Base-by-base conservation (phyloP, 495 filamentous ascomycete species). In the Lophium mytilinum region DNA sequence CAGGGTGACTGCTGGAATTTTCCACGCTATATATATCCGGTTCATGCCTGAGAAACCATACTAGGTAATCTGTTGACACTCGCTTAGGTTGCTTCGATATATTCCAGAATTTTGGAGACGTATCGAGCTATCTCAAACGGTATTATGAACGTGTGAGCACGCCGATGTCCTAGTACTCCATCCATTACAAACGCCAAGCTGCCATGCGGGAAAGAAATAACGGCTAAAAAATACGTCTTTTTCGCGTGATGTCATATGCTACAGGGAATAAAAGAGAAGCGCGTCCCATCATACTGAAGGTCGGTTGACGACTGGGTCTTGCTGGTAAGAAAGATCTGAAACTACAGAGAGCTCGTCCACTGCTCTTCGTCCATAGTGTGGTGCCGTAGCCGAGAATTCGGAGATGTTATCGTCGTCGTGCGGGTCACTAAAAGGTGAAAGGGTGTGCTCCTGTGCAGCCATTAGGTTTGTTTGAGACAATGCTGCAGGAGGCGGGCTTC, bases 271-370 rank as follows among this genome's bases (percentile, higher is more conserved):
- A 30, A 49, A 50, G 17, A 40, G 9, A 30, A 35, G 17, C 12
- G 17, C 17, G 19, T 10, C 9, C 3, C 52, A 14, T 57, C 40
- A 64, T 10, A 60, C 57, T 3, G 34, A 37, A 18, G 61, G 39
- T 34, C 57, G 39, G 11, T 9, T n/a, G 8, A 57, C 52, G n/a
- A 55, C 52, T n/a, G 57, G 61, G 19, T 64, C 57, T 7, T 60
- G 34, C 45, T 64, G 61, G 39, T 64, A 60, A 14, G 61, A 64
- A 12, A 64, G 9, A 37, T 62, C 62, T 14, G 58, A 61, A 30
- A 65, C 58, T 1, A 52, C 58, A 9, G 54, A 58, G 30, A 65
- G 24, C 0, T 36, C 35, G 19, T 65, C 62, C 5, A 40, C 24
- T 14, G 49, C 34, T 41, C 55, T 51, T 39, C 51, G 37, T 17